Base-by-base conservation (phyloP, 2,329 filamentous ascomycete genomes). In the Cladophialophora chaetospira region DNA sequence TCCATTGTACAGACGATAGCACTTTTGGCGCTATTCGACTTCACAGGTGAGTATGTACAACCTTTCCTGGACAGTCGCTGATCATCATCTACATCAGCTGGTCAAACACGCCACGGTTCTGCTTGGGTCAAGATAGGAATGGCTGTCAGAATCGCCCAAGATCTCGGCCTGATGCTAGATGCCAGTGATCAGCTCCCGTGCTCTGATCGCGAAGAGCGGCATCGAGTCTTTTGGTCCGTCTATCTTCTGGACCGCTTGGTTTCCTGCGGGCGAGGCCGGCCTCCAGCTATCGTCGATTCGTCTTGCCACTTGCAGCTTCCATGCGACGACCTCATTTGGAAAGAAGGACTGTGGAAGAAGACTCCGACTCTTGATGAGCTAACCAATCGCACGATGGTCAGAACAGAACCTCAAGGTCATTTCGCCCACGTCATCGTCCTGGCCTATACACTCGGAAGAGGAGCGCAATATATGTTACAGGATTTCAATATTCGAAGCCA, bases 131-230 rank as follows among this genome's bases (percentile, higher is more conserved):
- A 75, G 31, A 66, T 69, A 11, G 85, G 84, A 3, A 75, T 84
- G n/a, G 76, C 83, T 3, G 76, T 88, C 28, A 79, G 85, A n/a
- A 82, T 88, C 49, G 85, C 84, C 1, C 82, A 87, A 66, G 85
- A 85, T 66, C 84, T 88, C 77, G 85, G 85, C 0, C 76, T 88
- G 38, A 69, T 69, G 64, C 58, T 51, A 2, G 67, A 70, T 15
- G 58, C 66, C 3, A 44, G 47, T 5, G 26, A 35, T 10, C n/a
- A 33, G 11, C 57, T 60, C 31, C 48, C 69, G 0, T 51, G 63
- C 9, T 55, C 50, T 33, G n/a, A 56, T 0, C 68, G 67, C 31
- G 69, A 70, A 51, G 68, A 70, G 42, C 62, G 58, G 5, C 64
- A 67, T 11, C 57, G 68, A 25, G 55, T 58, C 6, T 70, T 70